phyloP scores from a whole-genome alignment of 2,329 filamentous ascomycete species.

The Aspergillus quadrilineatus region DNA sequence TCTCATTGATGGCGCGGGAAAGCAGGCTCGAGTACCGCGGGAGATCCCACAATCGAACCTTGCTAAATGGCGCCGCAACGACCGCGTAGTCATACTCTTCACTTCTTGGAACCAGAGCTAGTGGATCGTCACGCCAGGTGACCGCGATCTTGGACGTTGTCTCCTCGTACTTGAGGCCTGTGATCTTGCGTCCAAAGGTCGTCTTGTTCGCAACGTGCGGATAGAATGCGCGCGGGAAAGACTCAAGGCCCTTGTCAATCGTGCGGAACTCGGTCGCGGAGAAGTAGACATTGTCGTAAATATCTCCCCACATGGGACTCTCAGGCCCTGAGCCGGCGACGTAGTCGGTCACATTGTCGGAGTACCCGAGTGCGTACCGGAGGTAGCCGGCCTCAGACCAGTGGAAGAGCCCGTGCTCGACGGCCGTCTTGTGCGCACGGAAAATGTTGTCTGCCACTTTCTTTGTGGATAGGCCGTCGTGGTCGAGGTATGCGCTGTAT shows the following conservation, averaged over 20 bases:
- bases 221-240: slow-evolving; percentile 61
- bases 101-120: slow-evolving; percentile 45
- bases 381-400: slow-evolving; percentile 67
- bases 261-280: slow-evolving; percentile 61
- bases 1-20: slow-evolving; percentile 47
- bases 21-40: slow-evolving; percentile 54
- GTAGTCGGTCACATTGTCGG: slow-evolving; percentile 57
- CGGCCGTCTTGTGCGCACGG: slow-evolving; percentile 54
- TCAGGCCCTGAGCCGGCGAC: slow-evolving; percentile 44
- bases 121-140: slow-evolving; percentile 50
- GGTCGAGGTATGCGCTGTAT: slow-evolving; percentile 36
- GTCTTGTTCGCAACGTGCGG: slow-evolving; percentile 60
- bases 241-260: slow-evolving; percentile 61
- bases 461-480: slow-evolving; percentile 27
- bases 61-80: slow-evolving; percentile 64
- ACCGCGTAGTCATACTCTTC: slow-evolving; percentile 65
- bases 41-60: slow-evolving; percentile 62
- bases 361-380: slow-evolving; percentile 57
- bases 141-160: slow-evolving; percentile 56
- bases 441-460: slow-evolving; percentile 41
- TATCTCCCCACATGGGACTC: slow-evolving; percentile 50
- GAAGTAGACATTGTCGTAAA: slow-evolving; percentile 62
- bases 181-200: slow-evolving; percentile 57
- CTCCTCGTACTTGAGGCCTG: slow-evolving; percentile 56
- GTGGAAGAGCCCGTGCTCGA: slow-evolving; percentile 58